These are phyloP conservation scores for Davidsoniella neocaledoniae DNA, from an alignment of 2,329 filamentous ascomycete genomes.

Conservation along the genomic window DNA sequence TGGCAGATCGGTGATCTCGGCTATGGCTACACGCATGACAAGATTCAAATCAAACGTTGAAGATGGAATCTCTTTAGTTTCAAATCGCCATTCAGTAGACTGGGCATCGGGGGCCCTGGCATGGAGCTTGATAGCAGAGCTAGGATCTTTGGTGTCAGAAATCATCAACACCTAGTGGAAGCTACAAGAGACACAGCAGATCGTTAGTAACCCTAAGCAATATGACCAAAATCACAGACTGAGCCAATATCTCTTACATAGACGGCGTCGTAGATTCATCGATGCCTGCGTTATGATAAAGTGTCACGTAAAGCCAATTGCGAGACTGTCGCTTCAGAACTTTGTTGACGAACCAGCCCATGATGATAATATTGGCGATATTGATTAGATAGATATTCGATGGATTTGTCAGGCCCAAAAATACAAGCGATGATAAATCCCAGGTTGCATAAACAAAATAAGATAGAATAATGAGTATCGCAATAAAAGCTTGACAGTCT, in stretches of 20 bases:
- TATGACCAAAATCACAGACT: neutral
- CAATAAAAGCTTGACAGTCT: neutral
- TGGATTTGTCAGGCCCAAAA: neutral
- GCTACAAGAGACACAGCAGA: neutral
- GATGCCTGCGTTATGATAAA: conserved; percentile 6
- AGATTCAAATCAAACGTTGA: conserved; percentile 7
- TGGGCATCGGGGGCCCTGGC: neutral
- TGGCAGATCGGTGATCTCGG: conserved; percentile 4
- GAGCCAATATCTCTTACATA: neutral
- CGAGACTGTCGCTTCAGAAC: conserved; percentile 2
- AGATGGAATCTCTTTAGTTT: conserved; percentile 2
- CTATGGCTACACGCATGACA: conserved; percentile 7
- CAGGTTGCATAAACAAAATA: neutral
- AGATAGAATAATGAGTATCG: neutral
- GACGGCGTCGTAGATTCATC: neutral
- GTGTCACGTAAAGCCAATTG: conserved; percentile 7
- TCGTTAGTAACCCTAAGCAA: neutral
- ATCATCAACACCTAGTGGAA: conserved; percentile 10
- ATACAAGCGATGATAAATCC: neutral
- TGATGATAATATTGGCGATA: neutral
- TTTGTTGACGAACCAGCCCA: conserved; percentile 9
- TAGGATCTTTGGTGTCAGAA: neutral
- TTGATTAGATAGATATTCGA: neutral
- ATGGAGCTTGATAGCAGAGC: conserved; percentile 6
- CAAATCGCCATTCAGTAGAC: neutral